These are phyloP conservation scores for Cyclotella sp. DNA, from an alignment of 108 stramenopile genomes.

Conservation along the genomic window DNA sequence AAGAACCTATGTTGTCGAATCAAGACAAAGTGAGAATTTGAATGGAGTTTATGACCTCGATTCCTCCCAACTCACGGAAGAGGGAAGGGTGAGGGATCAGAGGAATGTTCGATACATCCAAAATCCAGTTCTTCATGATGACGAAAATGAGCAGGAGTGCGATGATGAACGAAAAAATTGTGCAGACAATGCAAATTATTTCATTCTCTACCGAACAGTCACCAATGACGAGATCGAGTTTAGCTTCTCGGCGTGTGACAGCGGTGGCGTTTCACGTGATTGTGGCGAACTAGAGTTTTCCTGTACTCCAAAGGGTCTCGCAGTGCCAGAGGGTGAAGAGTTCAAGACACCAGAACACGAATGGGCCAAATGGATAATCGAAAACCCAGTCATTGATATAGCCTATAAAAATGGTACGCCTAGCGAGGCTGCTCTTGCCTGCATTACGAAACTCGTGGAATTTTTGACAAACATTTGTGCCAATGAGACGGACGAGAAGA, in stretches of 20 bases:
- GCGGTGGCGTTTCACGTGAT: not conserved
- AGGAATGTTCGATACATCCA: not conserved
- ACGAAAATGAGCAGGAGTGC: not conserved
- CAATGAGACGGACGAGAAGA: conserved; percentile 1
- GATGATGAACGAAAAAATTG: too few species aligned
- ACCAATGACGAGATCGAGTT: not conserved
- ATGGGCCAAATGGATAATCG: conserved; percentile 3
- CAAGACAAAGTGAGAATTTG: not conserved
- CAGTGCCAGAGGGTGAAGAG: not conserved
- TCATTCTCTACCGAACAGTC: not conserved
- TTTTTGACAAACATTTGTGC: not conserved
- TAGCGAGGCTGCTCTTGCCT: not conserved
- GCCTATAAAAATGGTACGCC: not conserved
- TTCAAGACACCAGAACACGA: not conserved
- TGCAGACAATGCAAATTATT: not conserved
- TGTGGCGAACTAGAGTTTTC: not conserved
- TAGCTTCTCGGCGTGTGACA: not conserved
- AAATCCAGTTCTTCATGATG: not conserved
- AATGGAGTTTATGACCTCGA: not conserved
- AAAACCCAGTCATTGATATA: not conserved
- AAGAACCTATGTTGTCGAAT: not conserved
- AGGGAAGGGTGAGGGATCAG: not conserved
- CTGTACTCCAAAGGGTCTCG: not conserved
- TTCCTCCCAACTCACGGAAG: not conserved
- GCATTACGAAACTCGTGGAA: not conserved